Base-by-base conservation (phyloP, 306 rosid genomes). In the Cicer cuneatum region DNA sequence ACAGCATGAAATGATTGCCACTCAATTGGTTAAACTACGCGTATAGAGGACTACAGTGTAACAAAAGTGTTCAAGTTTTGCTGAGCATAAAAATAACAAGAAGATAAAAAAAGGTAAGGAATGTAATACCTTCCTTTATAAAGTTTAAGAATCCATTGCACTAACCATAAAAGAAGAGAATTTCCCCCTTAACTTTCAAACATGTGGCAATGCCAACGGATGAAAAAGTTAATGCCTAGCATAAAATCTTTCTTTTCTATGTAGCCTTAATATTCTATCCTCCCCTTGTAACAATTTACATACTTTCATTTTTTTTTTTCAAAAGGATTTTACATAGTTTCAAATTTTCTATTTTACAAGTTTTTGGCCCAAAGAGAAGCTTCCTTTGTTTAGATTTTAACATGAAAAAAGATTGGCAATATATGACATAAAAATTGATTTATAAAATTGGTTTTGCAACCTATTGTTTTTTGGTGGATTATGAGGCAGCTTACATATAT, bases 121-220 rank as follows among this genome's bases (percentile, higher is more conserved):
- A 93, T 91, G 82, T 53, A 77, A 88, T 91, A 62, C 91, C 88
- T 77, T 84, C 86, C 92, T 88, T 82, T 86, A 69, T 73, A 89
- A 91, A 88, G 89, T 75, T 71, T 86, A 86, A 83, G 92, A 90
- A 85, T 89, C 90, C 58, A 63, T 71, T 33, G 73, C 89, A 77
- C 59, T 35, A 24, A 43, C 68, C 33, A 66, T 39, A 75, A 90
- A 85, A 81, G 74, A 73, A 58, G 18, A 68, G 86, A 81, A 76
- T 84, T 76, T 85, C 61, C 56, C 52, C 74, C 52, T 60, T 54
- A 39, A 81, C 80, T 71, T 80, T 85, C 56, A 8, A 77, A 75
- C 73, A 73, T 66, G 75, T 73, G 89, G 82, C 86, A 73, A 67
- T 11, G 73, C 76, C 67, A 69, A 77, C 41, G 67, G 79, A 79